Evolutionary conservation across 129 eudicot species (phyloP).

Genomic region (Helichrysum umbraculigerum): DNA sequence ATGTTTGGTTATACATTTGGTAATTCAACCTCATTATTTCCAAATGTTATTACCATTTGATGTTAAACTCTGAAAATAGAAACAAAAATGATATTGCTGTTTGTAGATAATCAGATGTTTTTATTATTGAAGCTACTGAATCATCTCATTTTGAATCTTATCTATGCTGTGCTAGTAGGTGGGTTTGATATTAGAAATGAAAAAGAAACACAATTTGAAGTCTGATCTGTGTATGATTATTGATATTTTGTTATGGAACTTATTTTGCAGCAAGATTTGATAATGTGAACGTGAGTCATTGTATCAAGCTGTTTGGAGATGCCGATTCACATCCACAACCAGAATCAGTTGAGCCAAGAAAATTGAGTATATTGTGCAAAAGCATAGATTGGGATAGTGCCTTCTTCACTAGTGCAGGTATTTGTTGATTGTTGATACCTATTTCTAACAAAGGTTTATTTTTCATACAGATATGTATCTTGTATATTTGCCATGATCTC

Average conservation of each 20-base stretch:
- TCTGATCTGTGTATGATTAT: background rate
- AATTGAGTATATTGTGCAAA: background rate
- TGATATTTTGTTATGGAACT: constrained; percentile 7
- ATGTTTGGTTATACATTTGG: background rate
- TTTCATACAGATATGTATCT: background rate
- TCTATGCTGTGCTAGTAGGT: background rate
- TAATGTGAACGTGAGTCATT: constrained; percentile 25
- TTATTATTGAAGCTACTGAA: background rate
- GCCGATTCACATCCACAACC: constrained; percentile 16
- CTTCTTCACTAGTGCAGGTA: constrained; percentile 4
- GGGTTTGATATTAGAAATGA: background rate
- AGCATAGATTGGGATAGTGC: constrained; percentile 8
- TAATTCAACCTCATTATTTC: background rate
- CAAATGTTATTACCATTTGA: background rate
- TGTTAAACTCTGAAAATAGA: background rate
- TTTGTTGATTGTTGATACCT: background rate
- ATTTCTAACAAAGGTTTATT: background rate
- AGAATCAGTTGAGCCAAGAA: constrained; percentile 17
- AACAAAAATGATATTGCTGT: background rate
- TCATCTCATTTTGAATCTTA: background rate
- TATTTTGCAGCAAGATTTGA: constrained; percentile 41
- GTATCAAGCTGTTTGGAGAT: constrained; percentile 30
- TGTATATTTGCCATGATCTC: background rate
- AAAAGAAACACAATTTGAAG: background rate
- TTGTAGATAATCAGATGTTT: background rate